Base-by-base conservation (phyloP, 2,329 filamentous ascomycete genomes). In the Alternaria triticina region DNA sequence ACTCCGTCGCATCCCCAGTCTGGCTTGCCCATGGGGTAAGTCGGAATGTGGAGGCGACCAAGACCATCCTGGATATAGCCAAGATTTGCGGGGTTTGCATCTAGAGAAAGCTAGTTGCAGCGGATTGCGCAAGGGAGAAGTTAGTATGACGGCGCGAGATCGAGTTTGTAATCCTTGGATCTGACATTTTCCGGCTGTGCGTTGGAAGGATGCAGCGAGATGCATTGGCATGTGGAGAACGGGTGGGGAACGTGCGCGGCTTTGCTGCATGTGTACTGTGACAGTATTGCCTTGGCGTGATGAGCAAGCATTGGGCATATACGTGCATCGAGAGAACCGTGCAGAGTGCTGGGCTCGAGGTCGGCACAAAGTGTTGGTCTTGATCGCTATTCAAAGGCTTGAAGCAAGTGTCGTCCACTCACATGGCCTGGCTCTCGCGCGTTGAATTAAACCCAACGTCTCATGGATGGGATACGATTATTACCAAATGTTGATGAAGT, bases 31-130 rank as follows among this genome's bases (percentile, higher is more conserved):
- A 54, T 64, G 69, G 68, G 65, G 63, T 58, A 51, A 55, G 46
- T 68, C 65, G 66, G 68, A 65, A 64, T 67, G 65, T 68, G 68
- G 65, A 62, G 68, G 54, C 8, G 36, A 44, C 12, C n/a, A 27
- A 56, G 17, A 45, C 54, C 50, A 47, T 43, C 11, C 57, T 59
- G 11, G 58, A 66, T 28, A 45, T 11, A 51, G 43, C 25, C 54
- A 45, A 45, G 54, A 49, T 27, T 52, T 56, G 64, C 57, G 59
- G 66, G 49, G 56, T 56, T 17, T 11, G 13, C 22, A 28, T 36
- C 22, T 57, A 9, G 36, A 40, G 36, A 40, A 17, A 40, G 36
- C 46, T 27, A 54, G 13, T n/a, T 23, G 43, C 33, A 28, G 52
- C 52, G 17, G 43, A 55, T 46, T 22, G 49, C n/a, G 43, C 6